These are phyloP conservation scores for Fraxinus sp. DNA, from an alignment of 305 asterid species.

Conservation along the genomic window DNA sequence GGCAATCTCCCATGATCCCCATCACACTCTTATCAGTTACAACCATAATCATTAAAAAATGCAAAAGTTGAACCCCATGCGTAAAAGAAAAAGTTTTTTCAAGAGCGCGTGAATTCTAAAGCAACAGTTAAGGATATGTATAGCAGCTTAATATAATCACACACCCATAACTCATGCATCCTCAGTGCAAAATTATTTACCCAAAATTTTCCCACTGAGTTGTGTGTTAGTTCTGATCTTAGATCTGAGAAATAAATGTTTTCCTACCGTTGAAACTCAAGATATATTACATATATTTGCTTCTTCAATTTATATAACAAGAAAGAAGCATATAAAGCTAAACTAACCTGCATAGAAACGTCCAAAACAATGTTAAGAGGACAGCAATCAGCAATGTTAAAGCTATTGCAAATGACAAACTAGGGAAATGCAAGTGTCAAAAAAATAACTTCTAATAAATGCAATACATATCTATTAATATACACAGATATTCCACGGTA, in stretches of 20 bases:
- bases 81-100: neutral
- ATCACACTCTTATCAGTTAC: neutral
- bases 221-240: neutral
- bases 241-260: neutral
- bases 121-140: neutral
- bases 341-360: slow-evolving; percentile 9
- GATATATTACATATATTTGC: neutral
- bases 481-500: neutral
- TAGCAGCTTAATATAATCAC: neutral
- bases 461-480: slow-evolving; percentile 8
- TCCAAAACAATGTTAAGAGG: neutral
- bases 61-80: neutral
- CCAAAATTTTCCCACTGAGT: neutral
- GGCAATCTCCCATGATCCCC: slow-evolving; percentile 1
- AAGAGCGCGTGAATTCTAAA: neutral
- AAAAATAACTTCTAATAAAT: slow-evolving; percentile 8
- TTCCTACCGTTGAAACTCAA: neutral
- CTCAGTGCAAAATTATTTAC: neutral
- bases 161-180: neutral
- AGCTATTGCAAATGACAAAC: slow-evolving; percentile 11
- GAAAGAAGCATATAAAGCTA: slow-evolving; percentile 12
- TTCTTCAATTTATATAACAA: neutral
- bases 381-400: slow-evolving; percentile 12
- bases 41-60: neutral
- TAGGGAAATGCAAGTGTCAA: slow-evolving; percentile 7